Evolutionary conservation across 148 eudicot species (phyloP), one percentile per base, ranked within the genome.

Genomic region (Linanthus parryae): DNA sequence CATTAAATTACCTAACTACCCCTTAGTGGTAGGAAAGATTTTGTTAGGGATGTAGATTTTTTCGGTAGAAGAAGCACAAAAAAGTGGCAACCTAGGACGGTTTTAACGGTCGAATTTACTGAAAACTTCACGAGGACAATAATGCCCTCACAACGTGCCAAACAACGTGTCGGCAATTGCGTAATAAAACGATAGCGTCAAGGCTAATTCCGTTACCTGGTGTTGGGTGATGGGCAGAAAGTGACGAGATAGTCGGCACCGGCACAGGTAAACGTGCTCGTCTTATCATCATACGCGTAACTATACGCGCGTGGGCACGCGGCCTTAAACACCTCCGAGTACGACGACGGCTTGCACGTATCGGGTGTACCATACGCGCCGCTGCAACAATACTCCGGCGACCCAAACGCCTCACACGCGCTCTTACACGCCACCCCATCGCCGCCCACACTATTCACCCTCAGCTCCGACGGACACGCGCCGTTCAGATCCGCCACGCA

Each of bases 351-450:
- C 1, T 46, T 62, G 71, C 97, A 89, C 47, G 80, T 79, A 34
- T 84, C 90, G 7, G 97, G 97, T 47, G 97, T 89, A 47, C 61
- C 57, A 28, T 50, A 82, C 39, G 56, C 78, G 42, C 66, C 97
- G 50, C 97, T 89, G 43, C 97, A 89, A 45, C 97, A 89, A 58
- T 46, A 89, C 75, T 56, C 40, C 0, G 97, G 97, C 37, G 79
- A 84, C 48, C 90, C 89, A 61, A 84, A 89, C 23, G 97, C 97
- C 68, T 89, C 97, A 29, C 97, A 89, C 46, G 94, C 97, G 69
- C 97, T 89, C 84, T 71, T 89, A 46, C 97, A 89, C 40, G 97
- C 97, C 15, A 88, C 30, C 48, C 76, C 34, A 48, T 57, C 38
- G 21, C 74, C 60, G 40, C 57, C 62, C 28, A 77, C 84, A 63